A percentile compares a stretch with the other conserved stretches of the same genome.
Evolutionary conservation across 495 filamentous ascomycete genomes (phyloP).

Genomic region (Thermothielavioides terrestris): DNA sequence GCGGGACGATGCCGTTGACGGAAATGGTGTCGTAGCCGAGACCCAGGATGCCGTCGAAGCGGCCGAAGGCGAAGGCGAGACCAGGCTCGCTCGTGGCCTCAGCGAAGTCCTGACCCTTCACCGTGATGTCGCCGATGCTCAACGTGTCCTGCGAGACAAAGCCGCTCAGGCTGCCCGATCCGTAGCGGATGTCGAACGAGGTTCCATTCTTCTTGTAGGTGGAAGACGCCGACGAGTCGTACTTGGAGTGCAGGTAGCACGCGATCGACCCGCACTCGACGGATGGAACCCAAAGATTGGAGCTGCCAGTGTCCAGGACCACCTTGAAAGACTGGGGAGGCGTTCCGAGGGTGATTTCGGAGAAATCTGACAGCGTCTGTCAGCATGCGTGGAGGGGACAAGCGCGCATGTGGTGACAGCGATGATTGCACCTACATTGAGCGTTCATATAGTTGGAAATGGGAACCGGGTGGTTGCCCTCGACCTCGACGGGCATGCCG

Average conservation of each 20-base stretch:
- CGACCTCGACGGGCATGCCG: slow-evolving; percentile 56
- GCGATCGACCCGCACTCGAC: slow-evolving; percentile 87
- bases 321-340: slow-evolving; percentile 97
- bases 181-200: slow-evolving; percentile 88
- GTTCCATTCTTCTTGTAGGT: slow-evolving; percentile 93
- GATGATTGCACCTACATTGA: slow-evolving; percentile 64
- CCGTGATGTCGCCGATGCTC: slow-evolving; percentile 76
- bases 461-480: slow-evolving; percentile 70
- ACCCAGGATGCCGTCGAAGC: slow-evolving; percentile 96
- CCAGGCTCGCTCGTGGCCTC: slow-evolving; percentile 93
- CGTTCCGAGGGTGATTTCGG: slow-evolving; percentile 84
- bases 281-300: slow-evolving; percentile 98
- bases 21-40: slow-evolving; percentile 92
- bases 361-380: slow-evolving; percentile 66
- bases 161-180: slow-evolving; percentile 88
- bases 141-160: slow-evolving; percentile 84
- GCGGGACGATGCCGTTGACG: slow-evolving; percentile 87
- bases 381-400: not conserved
- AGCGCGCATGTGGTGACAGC: no score
- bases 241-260: slow-evolving; percentile 95
- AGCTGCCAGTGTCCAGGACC: slow-evolving; percentile 96
- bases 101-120: slow-evolving; percentile 87
- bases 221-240: slow-evolving; percentile 81
- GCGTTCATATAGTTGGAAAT: slow-evolving; percentile 98
- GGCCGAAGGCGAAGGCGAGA: slow-evolving; percentile 93